phyloP scores from a whole-genome alignment of 2,329 filamentous ascomycete genomes.

The Fusarium praegraminearum region DNA sequence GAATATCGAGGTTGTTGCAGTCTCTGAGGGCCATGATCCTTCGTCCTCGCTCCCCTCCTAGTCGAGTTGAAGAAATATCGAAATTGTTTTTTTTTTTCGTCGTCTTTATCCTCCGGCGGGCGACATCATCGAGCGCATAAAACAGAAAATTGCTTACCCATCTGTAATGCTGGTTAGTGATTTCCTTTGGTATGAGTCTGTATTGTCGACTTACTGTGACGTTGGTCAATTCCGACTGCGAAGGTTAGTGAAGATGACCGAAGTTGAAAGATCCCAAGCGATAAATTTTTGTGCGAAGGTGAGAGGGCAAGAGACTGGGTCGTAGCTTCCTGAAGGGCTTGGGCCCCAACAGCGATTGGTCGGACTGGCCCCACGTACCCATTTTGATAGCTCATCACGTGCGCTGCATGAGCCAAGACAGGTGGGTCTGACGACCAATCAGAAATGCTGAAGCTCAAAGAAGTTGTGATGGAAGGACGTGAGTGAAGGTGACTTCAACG shows the following conservation, averaged over 20 bases:
- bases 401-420: slow-evolving; percentile 15
- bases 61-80: slow-evolving; percentile 29
- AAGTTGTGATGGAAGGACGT: slow-evolving; percentile 28
- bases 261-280: slow-evolving; percentile 54
- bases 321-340: slow-evolving; percentile 54
- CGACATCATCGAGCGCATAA: slow-evolving; percentile 44
- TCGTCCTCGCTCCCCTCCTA: slow-evolving; percentile 7
- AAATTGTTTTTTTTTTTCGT: slow-evolving; percentile 35
- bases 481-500: slow-evolving; percentile 31
- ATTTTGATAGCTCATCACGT: slow-evolving; percentile 38
- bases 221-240: slow-evolving; percentile 59
- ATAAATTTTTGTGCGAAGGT: slow-evolving; percentile 59
- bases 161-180: slow-evolving; percentile 62
- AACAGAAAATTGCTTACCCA: slow-evolving; percentile 66
- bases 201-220: slow-evolving; percentile 61
- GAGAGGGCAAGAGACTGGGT: slow-evolving; percentile 54
- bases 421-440: slow-evolving; percentile 41
- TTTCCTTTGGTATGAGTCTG: slow-evolving; percentile 49
- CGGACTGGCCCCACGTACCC: slow-evolving; percentile 29
- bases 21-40: slow-evolving; percentile 8
- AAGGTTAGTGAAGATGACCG: slow-evolving; percentile 56
- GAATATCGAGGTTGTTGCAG: background rate
- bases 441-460: slow-evolving; percentile 28
- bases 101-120: slow-evolving; percentile 39
- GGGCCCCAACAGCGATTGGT: slow-evolving; percentile 53